Percentiles rank a stretch among this genome's conserved stretches.
Conservation (phyloP, 768 basidiomycete species). For the Epithele typhae region DNA sequence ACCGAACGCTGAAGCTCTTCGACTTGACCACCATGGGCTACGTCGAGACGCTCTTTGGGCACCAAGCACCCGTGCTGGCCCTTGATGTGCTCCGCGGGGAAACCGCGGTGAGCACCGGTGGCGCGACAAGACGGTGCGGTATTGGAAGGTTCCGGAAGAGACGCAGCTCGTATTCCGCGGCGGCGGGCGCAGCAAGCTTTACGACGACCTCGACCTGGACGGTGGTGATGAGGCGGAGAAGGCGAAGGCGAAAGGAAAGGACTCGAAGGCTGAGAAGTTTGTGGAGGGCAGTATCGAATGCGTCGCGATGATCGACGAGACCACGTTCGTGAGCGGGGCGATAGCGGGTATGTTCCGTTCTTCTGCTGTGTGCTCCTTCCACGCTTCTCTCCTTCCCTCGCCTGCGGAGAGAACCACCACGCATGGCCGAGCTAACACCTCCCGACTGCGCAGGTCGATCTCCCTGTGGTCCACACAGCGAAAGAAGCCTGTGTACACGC, state of each 20-base stretch:
- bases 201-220: constrained; percentile 69
- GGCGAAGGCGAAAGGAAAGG: constrained; percentile 24
- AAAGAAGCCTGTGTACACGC: constrained; percentile 92
- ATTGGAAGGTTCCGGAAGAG: constrained; percentile 96
- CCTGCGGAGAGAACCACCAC: too few relatives aligned
- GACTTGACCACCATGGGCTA: constrained; percentile 82
- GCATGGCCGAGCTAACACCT: neutral
- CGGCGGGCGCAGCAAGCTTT: constrained; percentile 78
- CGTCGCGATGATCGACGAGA: constrained; percentile 94
- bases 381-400: too few relatives aligned
- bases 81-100: constrained; percentile 82
- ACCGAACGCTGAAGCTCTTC: constrained; percentile 88
- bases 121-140: constrained; percentile 89
- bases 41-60: constrained; percentile 95
- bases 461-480: constrained; percentile 87
- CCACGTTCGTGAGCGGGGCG: constrained; percentile 92
- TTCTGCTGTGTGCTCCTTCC: too few relatives aligned
- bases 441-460: constrained; percentile 59
- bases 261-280: constrained; percentile 43
- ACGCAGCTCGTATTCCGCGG: constrained; percentile 95
- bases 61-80: constrained; percentile 81
- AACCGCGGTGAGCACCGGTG: constrained; percentile 82
- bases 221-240: constrained; percentile 44
- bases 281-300: constrained; percentile 91
- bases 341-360: constrained; percentile 74